Base-by-base conservation (phyloP, 1,139 yeast genomes). In the Hemisphaericaspora xylanilytica region DNA sequence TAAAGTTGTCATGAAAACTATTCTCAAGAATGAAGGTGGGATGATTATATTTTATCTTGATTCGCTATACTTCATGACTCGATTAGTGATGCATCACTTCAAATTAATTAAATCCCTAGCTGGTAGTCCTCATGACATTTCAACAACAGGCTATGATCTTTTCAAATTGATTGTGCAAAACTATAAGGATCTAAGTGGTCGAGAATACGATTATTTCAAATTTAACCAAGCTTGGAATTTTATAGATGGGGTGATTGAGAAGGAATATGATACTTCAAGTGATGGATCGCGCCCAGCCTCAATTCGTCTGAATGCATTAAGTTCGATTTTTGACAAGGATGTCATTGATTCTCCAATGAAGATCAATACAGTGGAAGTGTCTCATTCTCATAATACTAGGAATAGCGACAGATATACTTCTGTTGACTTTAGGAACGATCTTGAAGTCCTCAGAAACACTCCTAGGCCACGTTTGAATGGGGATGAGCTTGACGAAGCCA, bases 41-140 rank as follows among this genome's bases (percentile, higher is more conserved):
- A 59, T 70, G 38, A 61, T 70, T 17, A 68, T 70, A 10, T 59
- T 59, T 36, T 71, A 70, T 46, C 49, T 69, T 52, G 77, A 72
- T 42, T 56, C 73, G 2, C 52, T 73, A 8, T 65, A 68, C 42
- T 55, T 69, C 35, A 55, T 70, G 12, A 45, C 72, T 4, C 55
- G 57, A 28, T 49, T 72, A 26, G 53, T 67, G 5, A 52, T 67
- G 27, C 57, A 55, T 30, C 75, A 72, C 44, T 67, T 62, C 44
- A 61, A 64, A 33, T 55, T 71, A 22, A 62, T 70, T 18, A 67
- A 65, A 43, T 59, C 60, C 25, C 58, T 69, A 36, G 59, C 66
- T 3, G 62, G 65, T 4, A 45, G 41, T 15, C 28, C 33, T 11
- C 41, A 48, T 31, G 67, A 60, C 12, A 50, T 64, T 3, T 51